Percentiles rank a stretch among this genome's conserved stretches.
These are phyloP conservation scores for Bruguiera sexangula DNA, from an alignment of 345 rosid genomes.

Conservation along the genomic window DNA sequence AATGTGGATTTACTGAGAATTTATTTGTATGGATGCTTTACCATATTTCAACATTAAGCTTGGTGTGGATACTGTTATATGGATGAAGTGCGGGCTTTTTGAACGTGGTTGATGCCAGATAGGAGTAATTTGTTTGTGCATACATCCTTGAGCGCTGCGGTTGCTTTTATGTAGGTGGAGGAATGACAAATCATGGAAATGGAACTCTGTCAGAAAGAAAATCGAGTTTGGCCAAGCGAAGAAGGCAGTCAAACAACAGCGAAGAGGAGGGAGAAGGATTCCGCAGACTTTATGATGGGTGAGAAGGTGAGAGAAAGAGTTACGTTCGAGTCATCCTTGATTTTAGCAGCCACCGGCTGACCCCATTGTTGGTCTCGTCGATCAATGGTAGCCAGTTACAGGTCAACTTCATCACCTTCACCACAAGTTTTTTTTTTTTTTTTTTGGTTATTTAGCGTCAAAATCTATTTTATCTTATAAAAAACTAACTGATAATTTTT, in stretches of 20 bases:
- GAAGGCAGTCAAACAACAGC: constrained; percentile 49
- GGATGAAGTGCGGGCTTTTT: background rate
- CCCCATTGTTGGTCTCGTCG: too few relatives aligned
- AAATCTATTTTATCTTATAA: too few relatives aligned
- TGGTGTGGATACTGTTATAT: background rate
- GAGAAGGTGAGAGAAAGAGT: too few relatives aligned
- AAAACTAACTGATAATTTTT: too few relatives aligned
- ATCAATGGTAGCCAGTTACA: too few relatives aligned
- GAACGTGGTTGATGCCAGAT: constrained; percentile 4
- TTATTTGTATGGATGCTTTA: constrained; percentile 4
- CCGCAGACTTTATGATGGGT: too few relatives aligned
- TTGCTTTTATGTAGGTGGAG: constrained; percentile 48
- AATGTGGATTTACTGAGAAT: constrained; percentile 6
- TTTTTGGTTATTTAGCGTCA: too few relatives aligned
- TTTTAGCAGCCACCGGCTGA: too few relatives aligned
- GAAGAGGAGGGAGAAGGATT: constrained; percentile 57
- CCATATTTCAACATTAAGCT: background rate
- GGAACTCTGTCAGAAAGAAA: constrained; percentile 53
- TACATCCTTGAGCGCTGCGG: constrained; percentile 23
- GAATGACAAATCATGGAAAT: constrained; percentile 49
- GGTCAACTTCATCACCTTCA: too few relatives aligned
- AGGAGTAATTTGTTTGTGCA: constrained; percentile 7
- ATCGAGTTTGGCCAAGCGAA: constrained; percentile 48
- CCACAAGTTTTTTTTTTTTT: too few relatives aligned
- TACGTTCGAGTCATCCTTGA: too few relatives aligned